phyloP scores from a whole-genome alignment of 768 basidiomycete species.

The Lentinula sp. region DNA sequence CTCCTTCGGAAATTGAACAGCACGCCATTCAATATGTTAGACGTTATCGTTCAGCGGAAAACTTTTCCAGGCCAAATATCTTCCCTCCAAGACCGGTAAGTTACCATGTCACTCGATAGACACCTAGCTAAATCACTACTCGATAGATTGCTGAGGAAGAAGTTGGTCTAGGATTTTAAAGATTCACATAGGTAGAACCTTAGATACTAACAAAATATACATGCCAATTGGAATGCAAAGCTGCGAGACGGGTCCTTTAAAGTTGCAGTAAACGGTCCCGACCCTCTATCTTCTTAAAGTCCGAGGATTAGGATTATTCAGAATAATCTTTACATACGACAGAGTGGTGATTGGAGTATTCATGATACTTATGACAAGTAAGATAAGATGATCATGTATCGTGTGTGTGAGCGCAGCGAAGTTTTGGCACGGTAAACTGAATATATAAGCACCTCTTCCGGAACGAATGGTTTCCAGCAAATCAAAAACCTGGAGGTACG shows the following conservation, averaged over 20 bases:
- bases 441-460: neutral
- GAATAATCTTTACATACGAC: neutral
- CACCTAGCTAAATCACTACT: neutral
- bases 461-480: neutral
- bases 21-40: conserved; percentile 88
- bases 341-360: conserved; percentile 1
- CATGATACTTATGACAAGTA: neutral
- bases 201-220: neutral
- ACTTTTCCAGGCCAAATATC: conserved; percentile 62
- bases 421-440: neutral
- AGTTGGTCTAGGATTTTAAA: conserved; percentile 3
- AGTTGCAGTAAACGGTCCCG: neutral
- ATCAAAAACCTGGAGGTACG: conserved; percentile 82
- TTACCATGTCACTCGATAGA: neutral
- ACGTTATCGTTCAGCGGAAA: conserved; percentile 77
- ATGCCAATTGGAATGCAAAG: neutral
- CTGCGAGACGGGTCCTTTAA: neutral
- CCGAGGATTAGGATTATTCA: neutral
- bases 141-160: neutral
- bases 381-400: neutral
- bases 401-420: neutral
- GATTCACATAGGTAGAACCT: neutral
- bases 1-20: conserved; percentile 76
- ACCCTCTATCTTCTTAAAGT: neutral
- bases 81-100: conserved; percentile 46